phyloP scores from a whole-genome alignment of 345 rosid species.

The Excoecaria cochinchinensis region DNA sequence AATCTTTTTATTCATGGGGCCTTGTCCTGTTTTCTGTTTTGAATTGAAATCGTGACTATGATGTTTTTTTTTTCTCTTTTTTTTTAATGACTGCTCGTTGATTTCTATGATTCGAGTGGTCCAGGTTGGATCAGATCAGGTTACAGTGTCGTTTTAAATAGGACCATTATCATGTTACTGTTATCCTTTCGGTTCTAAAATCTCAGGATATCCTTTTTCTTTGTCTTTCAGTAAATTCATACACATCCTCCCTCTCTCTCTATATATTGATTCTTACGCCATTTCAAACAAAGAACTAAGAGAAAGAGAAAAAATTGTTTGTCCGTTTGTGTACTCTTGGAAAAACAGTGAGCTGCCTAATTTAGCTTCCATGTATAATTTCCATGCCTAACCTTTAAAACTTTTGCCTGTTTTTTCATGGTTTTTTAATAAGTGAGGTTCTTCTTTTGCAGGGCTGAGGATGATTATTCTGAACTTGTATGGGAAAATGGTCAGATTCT shows the following conservation, averaged over 20 bases:
- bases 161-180: background rate
- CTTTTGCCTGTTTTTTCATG: background rate
- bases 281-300: no score
- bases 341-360: slow-evolving; percentile 6
- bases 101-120: slow-evolving; percentile 7
- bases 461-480: slow-evolving; percentile 34
- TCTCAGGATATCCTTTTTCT: background rate
- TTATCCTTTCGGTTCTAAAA: slow-evolving; percentile 15
- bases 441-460: slow-evolving; percentile 40
- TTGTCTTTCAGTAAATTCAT: background rate
- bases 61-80: background rate
- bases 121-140: background rate
- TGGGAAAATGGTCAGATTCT: slow-evolving; percentile 40
- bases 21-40: background rate
- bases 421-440: background rate
- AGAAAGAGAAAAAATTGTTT: background rate
- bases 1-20: background rate
- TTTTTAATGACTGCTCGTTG: background rate
- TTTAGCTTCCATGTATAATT: slow-evolving; percentile 24
- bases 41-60: background rate
- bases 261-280: no score
- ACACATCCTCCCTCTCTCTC: background rate
- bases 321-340: background rate
- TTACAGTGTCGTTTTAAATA: background rate
- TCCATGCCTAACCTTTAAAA: background rate